A percentile compares a stretch with the other conserved stretches of the same genome.
Evolutionary conservation across 2,329 filamentous ascomycete genomes (phyloP).

Genomic region (Trichoderma harzianum): DNA sequence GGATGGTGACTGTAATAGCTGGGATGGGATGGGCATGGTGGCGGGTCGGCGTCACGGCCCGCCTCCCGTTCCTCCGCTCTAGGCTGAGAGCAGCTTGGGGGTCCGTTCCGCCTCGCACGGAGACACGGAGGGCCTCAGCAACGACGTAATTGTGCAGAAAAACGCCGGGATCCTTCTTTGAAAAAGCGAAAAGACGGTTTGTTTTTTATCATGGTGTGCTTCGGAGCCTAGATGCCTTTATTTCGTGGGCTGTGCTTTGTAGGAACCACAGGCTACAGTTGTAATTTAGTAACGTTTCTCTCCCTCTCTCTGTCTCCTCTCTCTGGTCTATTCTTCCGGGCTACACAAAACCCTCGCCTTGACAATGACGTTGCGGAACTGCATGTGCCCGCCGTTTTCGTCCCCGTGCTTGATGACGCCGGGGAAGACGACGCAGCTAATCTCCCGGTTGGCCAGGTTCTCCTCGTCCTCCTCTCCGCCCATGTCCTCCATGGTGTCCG

Average conservation of each 20-base stretch:
- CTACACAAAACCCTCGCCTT: slow-evolving; percentile 64
- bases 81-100: background rate
- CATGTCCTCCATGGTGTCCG: slow-evolving; percentile 62
- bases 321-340: slow-evolving; percentile 34
- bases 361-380: slow-evolving; percentile 60
- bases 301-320: background rate
- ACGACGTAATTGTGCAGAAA: background rate
- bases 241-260: background rate
- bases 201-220: background rate
- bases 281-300: background rate
- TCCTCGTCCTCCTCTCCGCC: slow-evolving; percentile 61
- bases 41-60: slow-evolving; percentile 7
- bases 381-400: slow-evolving; percentile 58
- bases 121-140: background rate
- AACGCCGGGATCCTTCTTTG: background rate
- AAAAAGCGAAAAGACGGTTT: background rate
- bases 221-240: background rate
- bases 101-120: background rate
- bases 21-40: background rate
- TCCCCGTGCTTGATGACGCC: slow-evolving; percentile 63
- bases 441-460: slow-evolving; percentile 47
- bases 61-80: slow-evolving; percentile 2
- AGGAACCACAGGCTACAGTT: background rate
- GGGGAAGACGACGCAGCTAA: slow-evolving; percentile 62
- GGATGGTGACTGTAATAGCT: background rate